Evolutionary conservation across 1,284 basidiomycete genomes (phyloP).

Genomic region (Peniophora sp.): DNA sequence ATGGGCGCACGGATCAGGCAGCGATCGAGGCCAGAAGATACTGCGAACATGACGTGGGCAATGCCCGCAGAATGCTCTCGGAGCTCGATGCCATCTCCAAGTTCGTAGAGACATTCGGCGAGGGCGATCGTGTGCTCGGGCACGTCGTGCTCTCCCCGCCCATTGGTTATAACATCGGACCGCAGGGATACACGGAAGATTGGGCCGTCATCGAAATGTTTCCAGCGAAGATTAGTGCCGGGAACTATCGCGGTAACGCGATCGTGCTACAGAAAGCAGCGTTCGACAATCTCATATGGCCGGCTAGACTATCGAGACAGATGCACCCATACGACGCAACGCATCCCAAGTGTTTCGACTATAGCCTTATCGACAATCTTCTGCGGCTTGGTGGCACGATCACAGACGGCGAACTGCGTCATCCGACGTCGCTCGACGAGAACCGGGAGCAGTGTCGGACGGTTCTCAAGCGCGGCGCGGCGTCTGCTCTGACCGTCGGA

Average conservation of each 20-base stretch:
- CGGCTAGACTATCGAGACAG: too few relatives aligned
- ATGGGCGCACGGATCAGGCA: too few relatives aligned
- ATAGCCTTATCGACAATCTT: too few relatives aligned
- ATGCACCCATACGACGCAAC: too few relatives aligned
- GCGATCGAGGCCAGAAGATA: too few relatives aligned
- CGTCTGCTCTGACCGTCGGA: conserved; percentile 26
- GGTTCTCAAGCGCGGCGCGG: conserved; percentile 24
- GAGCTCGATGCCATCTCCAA: conserved; percentile 13
- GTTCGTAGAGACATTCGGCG: conserved; percentile 13
- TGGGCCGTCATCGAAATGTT: conserved; percentile 24
- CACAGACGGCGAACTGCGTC: conserved; percentile 18
- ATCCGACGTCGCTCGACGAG: conserved; percentile 19
- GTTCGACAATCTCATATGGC: too few relatives aligned
- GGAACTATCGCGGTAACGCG: too few relatives aligned
- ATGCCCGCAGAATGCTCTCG: conserved; percentile 12
- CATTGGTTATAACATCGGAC: conserved; percentile 15
- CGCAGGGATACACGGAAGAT: conserved; percentile 18
- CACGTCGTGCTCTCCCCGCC: conserved; percentile 21
- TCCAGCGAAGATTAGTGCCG: conserved; percentile 21
- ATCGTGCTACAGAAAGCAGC: too few relatives aligned
- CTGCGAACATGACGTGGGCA: conserved; percentile 9
- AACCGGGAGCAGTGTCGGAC: conserved; percentile 19
- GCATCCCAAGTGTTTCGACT: too few relatives aligned
- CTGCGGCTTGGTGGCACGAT: conserved; percentile 17
- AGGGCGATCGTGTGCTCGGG: conserved; percentile 19